Evolutionary conservation across 2,329 filamentous ascomycete genomes (phyloP).

Genomic region (Monilinia vaccinii-corymbosi): DNA sequence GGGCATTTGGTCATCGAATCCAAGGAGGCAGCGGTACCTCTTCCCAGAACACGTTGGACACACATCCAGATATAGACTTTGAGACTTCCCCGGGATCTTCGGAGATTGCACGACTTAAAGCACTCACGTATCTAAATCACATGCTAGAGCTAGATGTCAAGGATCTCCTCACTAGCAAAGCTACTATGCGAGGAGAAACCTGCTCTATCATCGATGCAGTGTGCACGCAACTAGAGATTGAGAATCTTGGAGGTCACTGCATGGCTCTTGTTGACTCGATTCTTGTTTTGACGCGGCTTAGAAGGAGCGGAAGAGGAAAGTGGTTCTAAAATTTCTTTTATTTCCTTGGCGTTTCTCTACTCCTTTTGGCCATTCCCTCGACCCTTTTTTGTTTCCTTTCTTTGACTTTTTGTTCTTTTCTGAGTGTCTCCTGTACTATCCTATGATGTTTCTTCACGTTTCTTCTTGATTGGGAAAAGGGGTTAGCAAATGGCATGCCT

Average conservation of each 20-base stretch:
- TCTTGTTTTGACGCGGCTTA: conserved; percentile 42
- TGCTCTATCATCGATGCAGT: conserved; percentile 40
- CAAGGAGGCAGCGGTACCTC: background rate
- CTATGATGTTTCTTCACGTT: background rate
- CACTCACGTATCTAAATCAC: conserved; percentile 29
- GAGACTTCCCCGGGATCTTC: background rate
- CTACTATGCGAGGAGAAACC: conserved; percentile 36
- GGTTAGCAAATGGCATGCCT: background rate
- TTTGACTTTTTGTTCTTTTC: background rate
- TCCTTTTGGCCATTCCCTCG: background rate
- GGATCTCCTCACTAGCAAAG: conserved; percentile 31
- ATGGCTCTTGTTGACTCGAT: conserved; percentile 45
- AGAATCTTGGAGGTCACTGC: conserved; percentile 40
- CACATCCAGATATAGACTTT: background rate
- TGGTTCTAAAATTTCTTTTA: conserved; percentile 32
- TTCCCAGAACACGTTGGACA: background rate
- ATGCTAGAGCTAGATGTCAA: conserved; percentile 35
- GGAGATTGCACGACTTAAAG: conserved; percentile 16
- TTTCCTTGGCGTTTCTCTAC: background rate
- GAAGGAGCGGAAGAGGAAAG: conserved; percentile 36
- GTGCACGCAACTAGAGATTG: conserved; percentile 38
- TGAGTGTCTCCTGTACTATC: background rate
- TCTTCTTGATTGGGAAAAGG: background rate
- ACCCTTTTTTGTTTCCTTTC: background rate
- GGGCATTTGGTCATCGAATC: conserved; percentile 41